Conservation (phyloP, 2,329 filamentous ascomycete species). For the Colletotrichum godetiae region DNA sequence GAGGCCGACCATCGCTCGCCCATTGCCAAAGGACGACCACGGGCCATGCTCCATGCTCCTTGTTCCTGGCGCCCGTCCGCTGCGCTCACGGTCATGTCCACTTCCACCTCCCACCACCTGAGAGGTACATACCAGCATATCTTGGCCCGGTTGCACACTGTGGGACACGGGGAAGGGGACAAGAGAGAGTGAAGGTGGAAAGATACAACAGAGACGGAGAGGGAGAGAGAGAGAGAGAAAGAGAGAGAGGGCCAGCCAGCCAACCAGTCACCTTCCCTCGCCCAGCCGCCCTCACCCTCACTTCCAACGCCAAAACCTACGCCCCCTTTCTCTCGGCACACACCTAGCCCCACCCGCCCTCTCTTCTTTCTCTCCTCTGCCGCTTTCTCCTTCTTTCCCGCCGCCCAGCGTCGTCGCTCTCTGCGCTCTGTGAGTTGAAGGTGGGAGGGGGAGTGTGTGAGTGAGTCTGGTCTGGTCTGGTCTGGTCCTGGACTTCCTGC, state of each 20-base stretch:
- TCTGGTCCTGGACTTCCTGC: neutral
- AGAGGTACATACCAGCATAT: neutral
- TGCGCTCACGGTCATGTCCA: constrained; percentile 14
- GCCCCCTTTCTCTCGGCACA: constrained; percentile 10
- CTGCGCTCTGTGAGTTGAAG: constrained; percentile 1
- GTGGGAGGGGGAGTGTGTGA: constrained; percentile 14
- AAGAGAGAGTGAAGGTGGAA: neutral
- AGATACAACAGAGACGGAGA: neutral
- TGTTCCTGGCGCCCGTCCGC: constrained; percentile 32
- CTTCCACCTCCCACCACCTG: constrained; percentile 14
- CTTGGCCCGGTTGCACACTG: constrained; percentile 19
- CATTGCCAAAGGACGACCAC: constrained; percentile 27
- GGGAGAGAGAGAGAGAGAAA: neutral
- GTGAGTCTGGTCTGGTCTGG: neutral
- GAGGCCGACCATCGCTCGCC: constrained; percentile 33
- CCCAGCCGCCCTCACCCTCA: neutral
- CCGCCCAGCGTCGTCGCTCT: neutral
- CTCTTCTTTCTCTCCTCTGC: constrained; percentile 22
- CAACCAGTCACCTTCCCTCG: neutral
- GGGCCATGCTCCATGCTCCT: constrained; percentile 33
- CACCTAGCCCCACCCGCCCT: constrained; percentile 25
- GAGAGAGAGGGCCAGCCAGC: too few relatives aligned
- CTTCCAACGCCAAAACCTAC: neutral
- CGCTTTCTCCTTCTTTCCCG: neutral
- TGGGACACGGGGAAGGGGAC: constrained; percentile 4